Conservation (phyloP, 495 filamentous ascomycete species). For the Xylaria acuta region DNA sequence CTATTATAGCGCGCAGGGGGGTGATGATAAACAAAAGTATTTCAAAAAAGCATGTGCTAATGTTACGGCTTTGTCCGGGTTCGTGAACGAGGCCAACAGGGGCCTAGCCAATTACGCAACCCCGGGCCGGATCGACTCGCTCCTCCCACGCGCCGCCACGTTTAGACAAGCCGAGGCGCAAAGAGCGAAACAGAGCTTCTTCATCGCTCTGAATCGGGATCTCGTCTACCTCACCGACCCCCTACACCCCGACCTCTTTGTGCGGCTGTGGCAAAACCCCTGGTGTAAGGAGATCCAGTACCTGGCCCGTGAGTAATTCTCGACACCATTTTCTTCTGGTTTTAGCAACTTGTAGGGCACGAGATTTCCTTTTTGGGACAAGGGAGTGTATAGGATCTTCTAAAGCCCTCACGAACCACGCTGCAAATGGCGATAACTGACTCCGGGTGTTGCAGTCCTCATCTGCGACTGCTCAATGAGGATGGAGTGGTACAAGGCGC, state of each 20-base stretch:
- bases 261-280: background rate
- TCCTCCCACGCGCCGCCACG: background rate
- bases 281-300: background rate
- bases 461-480: background rate
- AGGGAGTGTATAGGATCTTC: too few relatives aligned
- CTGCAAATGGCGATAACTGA: too few relatives aligned
- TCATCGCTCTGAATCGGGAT: background rate
- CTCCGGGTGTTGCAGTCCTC: too few relatives aligned
- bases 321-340: too few relatives aligned
- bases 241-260: background rate
- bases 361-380: too few relatives aligned
- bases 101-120: background rate
- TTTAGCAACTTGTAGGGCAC: too few relatives aligned
- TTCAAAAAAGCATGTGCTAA: background rate
- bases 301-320: too few relatives aligned
- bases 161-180: background rate
- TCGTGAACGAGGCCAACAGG: background rate
- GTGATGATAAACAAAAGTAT: background rate
- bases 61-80: rapidly evolving
- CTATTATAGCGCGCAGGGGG: too few relatives aligned
- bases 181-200: background rate
- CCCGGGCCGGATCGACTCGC: background rate
- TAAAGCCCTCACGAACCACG: too few relatives aligned
- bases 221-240: slow-evolving; percentile 19
- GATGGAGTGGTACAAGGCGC: background rate